A percentile compares a stretch with the other conserved stretches of the same genome.
These are phyloP conservation scores for Lepiota brunneoincarnata DNA, from an alignment of 768 basidiomycete genomes.

Conservation along the genomic window DNA sequence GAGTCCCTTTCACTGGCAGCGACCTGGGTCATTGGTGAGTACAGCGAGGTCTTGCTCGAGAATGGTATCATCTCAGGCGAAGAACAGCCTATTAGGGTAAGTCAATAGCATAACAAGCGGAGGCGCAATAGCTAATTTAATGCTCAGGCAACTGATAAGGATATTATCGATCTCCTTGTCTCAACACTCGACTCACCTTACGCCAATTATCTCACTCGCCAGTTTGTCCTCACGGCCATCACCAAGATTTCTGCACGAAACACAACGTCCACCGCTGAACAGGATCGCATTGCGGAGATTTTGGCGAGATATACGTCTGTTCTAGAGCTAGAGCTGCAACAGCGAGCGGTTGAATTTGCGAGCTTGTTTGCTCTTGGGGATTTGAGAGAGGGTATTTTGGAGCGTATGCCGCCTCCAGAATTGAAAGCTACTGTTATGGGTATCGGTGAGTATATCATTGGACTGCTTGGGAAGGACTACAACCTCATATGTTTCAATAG, in stretches of 20 bases:
- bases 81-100: slow-evolving; percentile 68
- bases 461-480: neutral
- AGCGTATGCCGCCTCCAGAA: slow-evolving; percentile 99
- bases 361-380: slow-evolving; percentile 77
- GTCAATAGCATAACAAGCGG: slow-evolving; percentile 13
- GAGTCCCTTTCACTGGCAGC: slow-evolving; percentile 92
- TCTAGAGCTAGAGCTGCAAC: slow-evolving; percentile 92
- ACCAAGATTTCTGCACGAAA: slow-evolving; percentile 88
- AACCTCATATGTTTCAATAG: slow-evolving; percentile 33
- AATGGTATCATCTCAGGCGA: slow-evolving; percentile 70
- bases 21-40: slow-evolving; percentile 97
- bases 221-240: slow-evolving; percentile 86
- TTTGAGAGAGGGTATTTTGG: slow-evolving; percentile 81
- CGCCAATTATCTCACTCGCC: slow-evolving; percentile 84
- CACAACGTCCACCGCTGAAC: slow-evolving; percentile 61
- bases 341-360: slow-evolving; percentile 93
- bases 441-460: slow-evolving; percentile 51
- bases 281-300: slow-evolving; percentile 76
- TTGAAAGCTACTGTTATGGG: slow-evolving; percentile 97
- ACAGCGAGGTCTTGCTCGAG: slow-evolving; percentile 86
- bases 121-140: neutral
- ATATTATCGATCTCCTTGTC: slow-evolving; percentile 82
- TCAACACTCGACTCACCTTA: slow-evolving; percentile 93
- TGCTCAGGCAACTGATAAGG: slow-evolving; percentile 69
- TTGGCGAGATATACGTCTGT: slow-evolving; percentile 83